Percentiles rank a stretch among this genome's conserved stretches.
Conservation (phyloP, 768 basidiomycete genomes). For the Lactifluus pinguis region DNA sequence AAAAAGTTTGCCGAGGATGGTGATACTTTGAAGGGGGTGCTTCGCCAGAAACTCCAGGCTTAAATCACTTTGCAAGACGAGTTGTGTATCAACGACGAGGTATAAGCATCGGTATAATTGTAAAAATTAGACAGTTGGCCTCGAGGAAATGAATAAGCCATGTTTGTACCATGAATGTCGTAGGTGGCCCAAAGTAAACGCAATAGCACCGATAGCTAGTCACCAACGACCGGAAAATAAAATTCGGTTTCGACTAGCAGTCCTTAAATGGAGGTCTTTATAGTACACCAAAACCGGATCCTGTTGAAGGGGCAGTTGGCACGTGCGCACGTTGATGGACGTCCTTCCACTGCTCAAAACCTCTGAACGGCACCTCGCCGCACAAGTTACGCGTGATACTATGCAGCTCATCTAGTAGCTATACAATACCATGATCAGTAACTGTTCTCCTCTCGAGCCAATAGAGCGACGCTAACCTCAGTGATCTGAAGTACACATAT, state of each 20-base stretch:
- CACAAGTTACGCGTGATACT: slow-evolving; percentile 16
- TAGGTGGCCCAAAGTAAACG: neutral
- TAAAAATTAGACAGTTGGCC: neutral
- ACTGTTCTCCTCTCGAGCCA: neutral
- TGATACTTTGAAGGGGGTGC: slow-evolving; percentile 71
- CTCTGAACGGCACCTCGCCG: slow-evolving; percentile 19
- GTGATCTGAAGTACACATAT: slow-evolving; percentile 16
- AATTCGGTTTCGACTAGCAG: neutral
- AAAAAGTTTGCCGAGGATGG: slow-evolving; percentile 97
- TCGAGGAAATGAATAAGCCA: neutral
- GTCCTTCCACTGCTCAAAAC: slow-evolving; percentile 17
- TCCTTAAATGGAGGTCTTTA: neutral
- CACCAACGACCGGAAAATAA: neutral
- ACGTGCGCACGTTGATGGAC: slow-evolving; percentile 15
- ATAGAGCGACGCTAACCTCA: neutral
- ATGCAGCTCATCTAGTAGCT: slow-evolving; percentile 17
- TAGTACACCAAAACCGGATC: slow-evolving; percentile 17
- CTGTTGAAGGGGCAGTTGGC: slow-evolving; percentile 7
- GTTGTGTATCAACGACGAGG: neutral
- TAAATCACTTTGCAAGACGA: slow-evolving; percentile 13
- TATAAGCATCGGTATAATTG: neutral
- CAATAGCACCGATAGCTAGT: too few species aligned
- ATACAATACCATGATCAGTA: neutral
- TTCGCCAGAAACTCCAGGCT: slow-evolving; percentile 60
- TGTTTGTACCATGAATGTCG: neutral